Evolutionary conservation across 2,329 filamentous ascomycete species (phyloP).

Genomic region (Sclerotinia spermophila): DNA sequence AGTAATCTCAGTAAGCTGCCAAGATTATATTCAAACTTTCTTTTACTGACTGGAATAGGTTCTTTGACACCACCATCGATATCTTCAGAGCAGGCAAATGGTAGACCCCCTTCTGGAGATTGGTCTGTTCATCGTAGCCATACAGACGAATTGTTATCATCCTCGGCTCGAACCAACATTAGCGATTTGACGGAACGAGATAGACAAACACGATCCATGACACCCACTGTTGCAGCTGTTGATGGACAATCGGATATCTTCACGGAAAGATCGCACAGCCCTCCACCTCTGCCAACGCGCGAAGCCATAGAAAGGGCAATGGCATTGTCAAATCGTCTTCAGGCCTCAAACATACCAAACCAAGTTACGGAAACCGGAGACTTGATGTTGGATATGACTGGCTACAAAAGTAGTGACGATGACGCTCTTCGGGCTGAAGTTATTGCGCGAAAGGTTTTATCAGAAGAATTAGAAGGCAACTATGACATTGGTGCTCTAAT

Average conservation of each 20-base stretch:
- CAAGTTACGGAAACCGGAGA: conserved; percentile 91
- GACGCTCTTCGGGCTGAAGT: conserved; percentile 88
- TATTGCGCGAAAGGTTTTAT: conserved; percentile 86
- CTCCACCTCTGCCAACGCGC: conserved; percentile 64
- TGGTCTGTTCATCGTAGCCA: conserved; percentile 49
- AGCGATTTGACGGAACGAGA: conserved; percentile 35
- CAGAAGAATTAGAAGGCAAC: conserved; percentile 88
- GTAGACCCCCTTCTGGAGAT: conserved; percentile 49
- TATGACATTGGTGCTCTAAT: conserved; percentile 96
- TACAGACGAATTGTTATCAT: conserved; percentile 53
- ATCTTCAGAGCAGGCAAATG: conserved; percentile 49
- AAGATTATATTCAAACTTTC: neutral
- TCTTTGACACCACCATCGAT: conserved; percentile 50
- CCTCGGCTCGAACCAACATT: conserved; percentile 42
- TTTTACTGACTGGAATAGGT: conserved; percentile 23
- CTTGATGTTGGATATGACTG: conserved; percentile 96
- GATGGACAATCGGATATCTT: conserved; percentile 31
- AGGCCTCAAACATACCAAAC: conserved; percentile 86
- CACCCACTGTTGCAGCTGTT: conserved; percentile 37
- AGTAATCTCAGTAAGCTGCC: conserved; percentile 34
- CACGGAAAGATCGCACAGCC: conserved; percentile 66
- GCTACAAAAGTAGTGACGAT: conserved; percentile 91
- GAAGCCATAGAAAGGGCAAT: conserved; percentile 82
- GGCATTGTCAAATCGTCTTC: conserved; percentile 80
- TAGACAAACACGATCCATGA: conserved; percentile 41